Evolutionary conservation across 192 early-diverging fungal species (phyloP).

Genomic region (Dissophora ornata): DNA sequence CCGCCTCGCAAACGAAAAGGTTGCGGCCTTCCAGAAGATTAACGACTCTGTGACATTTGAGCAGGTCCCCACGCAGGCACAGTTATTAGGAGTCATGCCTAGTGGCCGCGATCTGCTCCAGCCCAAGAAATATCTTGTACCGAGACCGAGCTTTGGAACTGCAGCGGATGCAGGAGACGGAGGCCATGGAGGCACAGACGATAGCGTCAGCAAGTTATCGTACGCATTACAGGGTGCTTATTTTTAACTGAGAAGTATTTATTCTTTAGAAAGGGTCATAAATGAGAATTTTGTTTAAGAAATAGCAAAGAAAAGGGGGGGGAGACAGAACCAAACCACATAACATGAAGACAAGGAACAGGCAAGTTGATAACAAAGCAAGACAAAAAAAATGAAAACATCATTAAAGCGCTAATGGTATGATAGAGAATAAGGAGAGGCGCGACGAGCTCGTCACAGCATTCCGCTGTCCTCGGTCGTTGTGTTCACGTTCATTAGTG

Average conservation of each 20-base stretch:
- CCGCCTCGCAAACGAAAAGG: slow-evolving; percentile 56
- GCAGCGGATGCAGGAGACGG: slow-evolving; percentile 16
- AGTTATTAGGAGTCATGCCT: slow-evolving; percentile 62
- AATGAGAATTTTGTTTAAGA: not conserved
- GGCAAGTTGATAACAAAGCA: too few species aligned
- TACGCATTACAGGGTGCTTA: slow-evolving; percentile 49
- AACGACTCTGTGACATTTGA: slow-evolving; percentile 71
- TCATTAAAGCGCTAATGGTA: too few species aligned
- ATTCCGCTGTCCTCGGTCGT: slow-evolving; percentile 40
- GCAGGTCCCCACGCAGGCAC: slow-evolving; percentile 58
- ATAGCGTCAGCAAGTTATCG: slow-evolving; percentile 25
- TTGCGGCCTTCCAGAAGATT: slow-evolving; percentile 54
- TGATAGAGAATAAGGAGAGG: not conserved
- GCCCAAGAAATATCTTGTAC: slow-evolving; percentile 58
- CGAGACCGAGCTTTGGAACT: slow-evolving; percentile 55
- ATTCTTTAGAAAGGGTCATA: not conserved
- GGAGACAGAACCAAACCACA: too few species aligned
- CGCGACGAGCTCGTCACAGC: too few species aligned
- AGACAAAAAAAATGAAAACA: slow-evolving; percentile 19
- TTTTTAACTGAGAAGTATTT: slow-evolving; percentile 16
- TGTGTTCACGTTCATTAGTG: slow-evolving; percentile 36
- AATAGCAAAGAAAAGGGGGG: not conserved
- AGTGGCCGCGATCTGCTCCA: slow-evolving; percentile 62
- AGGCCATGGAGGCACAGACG: slow-evolving; percentile 24
- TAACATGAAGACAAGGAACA: too few species aligned